Conservation (phyloP, 2,329 filamentous ascomycete species). For the Talaromyces sp. region DNA sequence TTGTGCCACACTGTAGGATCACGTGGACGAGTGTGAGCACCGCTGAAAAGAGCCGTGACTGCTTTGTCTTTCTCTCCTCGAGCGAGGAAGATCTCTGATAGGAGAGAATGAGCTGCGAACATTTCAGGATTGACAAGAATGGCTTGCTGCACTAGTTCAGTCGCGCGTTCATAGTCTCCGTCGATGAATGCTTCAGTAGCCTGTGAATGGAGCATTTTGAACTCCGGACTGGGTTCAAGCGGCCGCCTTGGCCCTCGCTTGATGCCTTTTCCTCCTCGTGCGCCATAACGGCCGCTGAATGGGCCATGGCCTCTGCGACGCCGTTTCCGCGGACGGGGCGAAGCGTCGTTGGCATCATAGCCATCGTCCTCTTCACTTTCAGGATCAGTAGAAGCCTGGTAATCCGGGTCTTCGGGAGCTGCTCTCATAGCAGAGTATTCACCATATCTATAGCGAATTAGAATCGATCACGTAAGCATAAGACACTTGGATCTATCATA, state of each 20-base stretch:
- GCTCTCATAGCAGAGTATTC: conserved; percentile 18
- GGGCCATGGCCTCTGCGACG: conserved; percentile 31
- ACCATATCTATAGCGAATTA: conserved; percentile 10
- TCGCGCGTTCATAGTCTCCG: conserved; percentile 45
- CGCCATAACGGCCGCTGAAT: conserved; percentile 37
- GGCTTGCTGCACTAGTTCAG: conserved; percentile 45
- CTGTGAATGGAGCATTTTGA: conserved; percentile 46
- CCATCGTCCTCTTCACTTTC: conserved; percentile 24
- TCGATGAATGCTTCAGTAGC: conserved; percentile 50
- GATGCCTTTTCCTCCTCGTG: conserved; percentile 44
- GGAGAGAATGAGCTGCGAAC: conserved; percentile 57
- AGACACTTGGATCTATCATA: not conserved
- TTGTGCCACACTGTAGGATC: conserved; percentile 57
- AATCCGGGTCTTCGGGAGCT: conserved; percentile 1
- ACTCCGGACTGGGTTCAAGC: conserved; percentile 47
- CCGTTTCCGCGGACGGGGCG: conserved; percentile 28
- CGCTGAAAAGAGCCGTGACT: conserved; percentile 54
- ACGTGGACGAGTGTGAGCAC: conserved; percentile 54
- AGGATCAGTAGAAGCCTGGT: conserved; percentile 16
- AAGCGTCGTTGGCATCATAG: conserved; percentile 21
- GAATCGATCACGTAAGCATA: not conserved
- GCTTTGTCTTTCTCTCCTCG: conserved; percentile 57
- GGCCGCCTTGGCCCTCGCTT: conserved; percentile 46
- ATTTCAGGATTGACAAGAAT: conserved; percentile 60
- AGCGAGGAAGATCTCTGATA: conserved; percentile 57